phyloP scores from a whole-genome alignment of 805 yeast species.

The Nakazawaea sp. region DNA sequence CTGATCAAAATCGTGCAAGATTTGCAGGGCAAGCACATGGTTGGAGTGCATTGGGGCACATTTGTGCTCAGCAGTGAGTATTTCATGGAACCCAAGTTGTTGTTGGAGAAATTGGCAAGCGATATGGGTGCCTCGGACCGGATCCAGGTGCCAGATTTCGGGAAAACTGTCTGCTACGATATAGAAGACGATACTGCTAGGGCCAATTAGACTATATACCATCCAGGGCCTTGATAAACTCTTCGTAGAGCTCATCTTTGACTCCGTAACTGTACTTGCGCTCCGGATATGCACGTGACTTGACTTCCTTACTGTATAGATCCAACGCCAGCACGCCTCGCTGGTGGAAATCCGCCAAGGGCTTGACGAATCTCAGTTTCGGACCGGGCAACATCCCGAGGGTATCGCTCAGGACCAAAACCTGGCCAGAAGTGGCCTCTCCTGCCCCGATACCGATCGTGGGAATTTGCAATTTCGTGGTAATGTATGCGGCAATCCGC shows the following conservation, averaged over 20 bases:
- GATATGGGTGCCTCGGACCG: slow-evolving; percentile 23
- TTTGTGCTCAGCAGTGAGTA: slow-evolving; percentile 85
- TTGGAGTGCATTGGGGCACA: slow-evolving; percentile 97
- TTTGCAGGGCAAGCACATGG: slow-evolving; percentile 51
- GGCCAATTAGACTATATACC: background rate
- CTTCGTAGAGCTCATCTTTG: slow-evolving; percentile 51
- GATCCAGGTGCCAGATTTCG: slow-evolving; percentile 59
- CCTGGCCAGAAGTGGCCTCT: slow-evolving; percentile 76
- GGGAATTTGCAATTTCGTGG: slow-evolving; percentile 57
- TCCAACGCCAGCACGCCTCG: slow-evolving; percentile 44
- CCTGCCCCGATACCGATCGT: slow-evolving; percentile 98
- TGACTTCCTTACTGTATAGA: slow-evolving; percentile 56
- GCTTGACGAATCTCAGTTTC: slow-evolving; percentile 69
- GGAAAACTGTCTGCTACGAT: slow-evolving; percentile 57
- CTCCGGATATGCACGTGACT: slow-evolving; percentile 49
- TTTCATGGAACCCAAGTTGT: slow-evolving; percentile 72
- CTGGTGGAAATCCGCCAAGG: slow-evolving; percentile 47
- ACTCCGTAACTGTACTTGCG: slow-evolving; percentile 60
- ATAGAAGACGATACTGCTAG: slow-evolving; percentile 16
- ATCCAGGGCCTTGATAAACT: slow-evolving; percentile 27
- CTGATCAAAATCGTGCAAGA: slow-evolving; percentile 62
- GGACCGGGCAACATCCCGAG: slow-evolving; percentile 64
- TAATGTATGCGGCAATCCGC: slow-evolving; percentile 57
- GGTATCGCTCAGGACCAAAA: slow-evolving; percentile 78
- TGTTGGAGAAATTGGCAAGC: slow-evolving; percentile 44